A percentile compares a stretch with the other conserved stretches of the same genome.
These are phyloP conservation scores for Ophiostoma himal-ulmi DNA, from an alignment of 2,329 filamentous ascomycete species.

Conservation along the genomic window DNA sequence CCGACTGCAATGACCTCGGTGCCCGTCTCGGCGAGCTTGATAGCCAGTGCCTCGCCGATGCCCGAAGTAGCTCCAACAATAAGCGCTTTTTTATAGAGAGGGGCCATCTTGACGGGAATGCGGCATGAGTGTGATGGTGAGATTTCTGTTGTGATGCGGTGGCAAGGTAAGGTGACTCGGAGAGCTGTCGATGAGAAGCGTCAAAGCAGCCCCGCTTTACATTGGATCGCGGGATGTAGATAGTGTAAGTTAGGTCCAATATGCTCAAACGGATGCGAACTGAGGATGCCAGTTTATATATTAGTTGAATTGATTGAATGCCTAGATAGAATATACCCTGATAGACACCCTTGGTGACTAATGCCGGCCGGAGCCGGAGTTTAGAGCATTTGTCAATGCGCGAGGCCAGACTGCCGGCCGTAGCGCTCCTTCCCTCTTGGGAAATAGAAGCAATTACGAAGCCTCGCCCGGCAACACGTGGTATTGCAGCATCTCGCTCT, in stretches of 20 bases:
- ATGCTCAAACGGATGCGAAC: neutral
- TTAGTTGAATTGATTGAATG: neutral
- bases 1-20: slow-evolving; percentile 43
- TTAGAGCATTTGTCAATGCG: neutral
- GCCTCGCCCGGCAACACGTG: neutral
- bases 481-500: neutral
- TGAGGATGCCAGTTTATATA: neutral
- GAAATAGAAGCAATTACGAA: neutral
- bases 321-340: neutral
- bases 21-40: slow-evolving; percentile 34
- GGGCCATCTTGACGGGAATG: slow-evolving; percentile 17
- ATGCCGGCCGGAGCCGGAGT: slow-evolving; percentile 7
- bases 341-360: neutral
- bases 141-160: neutral
- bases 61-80: slow-evolving; percentile 48
- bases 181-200: neutral
- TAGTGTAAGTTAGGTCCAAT: neutral
- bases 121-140: neutral
- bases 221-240: neutral
- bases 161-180: neutral
- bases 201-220: neutral
- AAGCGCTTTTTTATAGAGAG: slow-evolving; percentile 43
- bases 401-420: slow-evolving; percentile 7
- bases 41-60: slow-evolving; percentile 43
- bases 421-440: neutral